Evolutionary conservation across 768 basidiomycete species (phyloP).

Genomic region (Boletus edulis): DNA sequence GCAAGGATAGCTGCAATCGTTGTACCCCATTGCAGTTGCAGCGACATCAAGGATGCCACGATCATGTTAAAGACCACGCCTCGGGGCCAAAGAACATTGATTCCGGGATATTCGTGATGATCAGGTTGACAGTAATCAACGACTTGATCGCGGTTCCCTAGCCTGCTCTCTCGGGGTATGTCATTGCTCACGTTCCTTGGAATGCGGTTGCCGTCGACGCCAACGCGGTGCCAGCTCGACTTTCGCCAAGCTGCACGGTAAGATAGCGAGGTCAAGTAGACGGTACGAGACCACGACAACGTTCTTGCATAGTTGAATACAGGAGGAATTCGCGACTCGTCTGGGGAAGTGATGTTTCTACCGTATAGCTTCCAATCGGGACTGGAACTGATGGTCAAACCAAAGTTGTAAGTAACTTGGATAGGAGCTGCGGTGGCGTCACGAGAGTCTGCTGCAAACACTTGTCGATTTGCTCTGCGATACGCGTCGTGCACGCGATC

Average conservation of each 20-base stretch:
- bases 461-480: conserved; percentile 10
- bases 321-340: conserved; percentile 24
- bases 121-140: conserved; percentile 19
- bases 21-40: conserved; percentile 35
- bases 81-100: conserved; percentile 18
- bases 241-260: conserved; percentile 18
- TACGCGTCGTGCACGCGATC: conserved; percentile 25
- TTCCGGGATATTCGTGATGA: neutral
- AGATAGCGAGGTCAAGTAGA: conserved; percentile 12
- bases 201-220: neutral
- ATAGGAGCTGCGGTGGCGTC: neutral
- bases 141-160: conserved; percentile 18
- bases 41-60: conserved; percentile 29
- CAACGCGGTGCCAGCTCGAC: conserved; percentile 10
- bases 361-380: neutral
- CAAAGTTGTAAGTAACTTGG: conserved; percentile 2
- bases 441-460: neutral
- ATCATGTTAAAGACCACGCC: conserved; percentile 25
- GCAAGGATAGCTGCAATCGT: conserved; percentile 27
- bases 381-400: conserved; percentile 13
- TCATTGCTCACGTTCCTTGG: neutral
- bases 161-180: conserved; percentile 14
- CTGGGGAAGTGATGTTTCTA: conserved; percentile 14
- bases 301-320: conserved; percentile 26
- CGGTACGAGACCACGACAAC: conserved; percentile 19